phyloP scores from a whole-genome alignment of 1,284 basidiomycete species.

The Leccinum subrobustum region DNA sequence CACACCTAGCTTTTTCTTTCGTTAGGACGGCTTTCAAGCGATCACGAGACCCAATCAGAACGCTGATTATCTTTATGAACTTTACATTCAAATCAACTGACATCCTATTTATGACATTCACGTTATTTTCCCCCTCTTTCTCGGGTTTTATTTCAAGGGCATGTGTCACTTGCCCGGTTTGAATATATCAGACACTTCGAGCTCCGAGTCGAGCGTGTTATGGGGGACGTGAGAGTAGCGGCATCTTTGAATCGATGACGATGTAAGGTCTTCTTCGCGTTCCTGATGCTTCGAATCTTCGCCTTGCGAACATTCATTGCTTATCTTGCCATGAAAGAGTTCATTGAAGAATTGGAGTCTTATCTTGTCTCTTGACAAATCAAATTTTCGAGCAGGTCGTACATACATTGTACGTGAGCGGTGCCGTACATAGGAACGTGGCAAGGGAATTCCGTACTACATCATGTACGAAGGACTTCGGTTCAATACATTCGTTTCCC shows the following conservation, averaged over 20 bases:
- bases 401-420: neutral
- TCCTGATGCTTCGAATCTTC: neutral
- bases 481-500: neutral
- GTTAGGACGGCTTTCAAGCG: neutral
- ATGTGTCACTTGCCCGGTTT: neutral
- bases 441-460: neutral
- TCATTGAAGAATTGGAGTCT: neutral
- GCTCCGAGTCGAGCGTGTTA: neutral
- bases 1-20: neutral
- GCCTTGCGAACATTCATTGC: neutral
- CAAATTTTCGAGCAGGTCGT: neutral
- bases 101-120: conserved; percentile 31
- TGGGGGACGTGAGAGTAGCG: conserved; percentile 10
- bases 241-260: neutral
- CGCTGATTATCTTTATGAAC: conserved; percentile 28
- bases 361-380: neutral
- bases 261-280: neutral
- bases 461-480: neutral
- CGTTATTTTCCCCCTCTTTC: neutral
- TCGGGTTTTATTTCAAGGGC: neutral
- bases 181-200: neutral
- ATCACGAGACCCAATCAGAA: conserved; percentile 9
- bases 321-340: neutral
- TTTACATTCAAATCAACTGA: conserved; percentile 7
- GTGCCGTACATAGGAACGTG: neutral